A percentile compares a stretch with the other conserved stretches of the same genome.
Evolutionary conservation across 441 rosid species (phyloP).

Genomic region (Biscutella laevigata): DNA sequence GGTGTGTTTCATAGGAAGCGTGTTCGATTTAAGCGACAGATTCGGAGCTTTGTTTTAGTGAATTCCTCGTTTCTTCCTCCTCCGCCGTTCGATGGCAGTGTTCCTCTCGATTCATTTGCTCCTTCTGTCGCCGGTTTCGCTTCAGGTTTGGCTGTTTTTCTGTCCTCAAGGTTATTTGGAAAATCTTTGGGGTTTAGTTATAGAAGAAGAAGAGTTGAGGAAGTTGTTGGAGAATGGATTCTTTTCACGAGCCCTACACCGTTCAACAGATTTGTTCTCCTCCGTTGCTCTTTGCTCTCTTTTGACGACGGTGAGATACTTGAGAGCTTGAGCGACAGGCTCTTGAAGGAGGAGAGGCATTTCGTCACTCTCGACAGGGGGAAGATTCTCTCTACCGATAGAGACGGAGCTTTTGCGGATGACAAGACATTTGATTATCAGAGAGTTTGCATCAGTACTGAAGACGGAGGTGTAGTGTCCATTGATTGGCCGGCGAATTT

Average conservation of each 20-base stretch:
- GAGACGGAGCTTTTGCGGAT: constrained; percentile 12
- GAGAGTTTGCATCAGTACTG: constrained; percentile 55
- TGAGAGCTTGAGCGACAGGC: constrained; percentile 57
- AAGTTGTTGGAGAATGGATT: constrained; percentile 65
- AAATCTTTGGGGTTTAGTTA: not conserved
- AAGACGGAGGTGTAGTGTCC: constrained; percentile 80
- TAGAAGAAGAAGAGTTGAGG: not conserved
- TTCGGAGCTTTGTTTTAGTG: constrained; percentile 18
- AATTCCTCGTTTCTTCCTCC: constrained; percentile 25
- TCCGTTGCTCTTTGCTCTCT: constrained; percentile 74
- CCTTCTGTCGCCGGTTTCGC: constrained; percentile 49
- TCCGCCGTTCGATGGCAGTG: constrained; percentile 35
- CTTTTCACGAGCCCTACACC: constrained; percentile 78
- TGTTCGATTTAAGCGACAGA: constrained; percentile 36
- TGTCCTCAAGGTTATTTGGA: constrained; percentile 25
- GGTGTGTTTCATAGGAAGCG: constrained; percentile 34
- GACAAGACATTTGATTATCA: constrained; percentile 46
- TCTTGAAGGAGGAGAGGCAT: constrained; percentile 67
- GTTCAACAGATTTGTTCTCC: constrained; percentile 76
- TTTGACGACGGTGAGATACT: constrained; percentile 33
- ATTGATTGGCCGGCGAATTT: constrained; percentile 87
- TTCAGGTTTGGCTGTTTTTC: constrained; percentile 47
- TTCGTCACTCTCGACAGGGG: constrained; percentile 64
- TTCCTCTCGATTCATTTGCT: constrained; percentile 35
- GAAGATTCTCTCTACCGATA: constrained; percentile 32